phyloP scores from a whole-genome alignment of 2,329 filamentous ascomycete species.

The Ascochyta viciae-villosae region DNA sequence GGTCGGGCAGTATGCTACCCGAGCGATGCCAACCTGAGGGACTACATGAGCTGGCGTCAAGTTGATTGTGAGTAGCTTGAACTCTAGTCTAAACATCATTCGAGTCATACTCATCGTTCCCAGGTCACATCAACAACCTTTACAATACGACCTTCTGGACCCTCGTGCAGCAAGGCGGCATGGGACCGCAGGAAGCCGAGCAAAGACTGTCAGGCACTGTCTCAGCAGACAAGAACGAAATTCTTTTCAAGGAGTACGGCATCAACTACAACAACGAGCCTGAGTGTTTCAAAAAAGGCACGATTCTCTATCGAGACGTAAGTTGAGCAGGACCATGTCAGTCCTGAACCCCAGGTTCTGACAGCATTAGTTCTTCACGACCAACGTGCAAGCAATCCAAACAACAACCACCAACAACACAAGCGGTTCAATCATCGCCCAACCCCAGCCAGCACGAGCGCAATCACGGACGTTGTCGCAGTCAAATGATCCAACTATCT shows the following conservation, averaged over 20 bases:
- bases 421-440: slow-evolving; percentile 15
- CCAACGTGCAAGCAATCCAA: slow-evolving; percentile 19
- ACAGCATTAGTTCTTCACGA: slow-evolving; percentile 39
- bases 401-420: not conserved
- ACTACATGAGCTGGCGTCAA: slow-evolving; percentile 97
- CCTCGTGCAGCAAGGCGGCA: slow-evolving; percentile 77
- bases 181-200: slow-evolving; percentile 81
- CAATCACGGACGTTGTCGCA: not conserved
- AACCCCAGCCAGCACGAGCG: slow-evolving; percentile 11
- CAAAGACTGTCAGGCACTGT: slow-evolving; percentile 81
- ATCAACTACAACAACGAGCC: slow-evolving; percentile 99
- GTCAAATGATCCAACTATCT: not conserved
- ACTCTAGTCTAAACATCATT: not conserved
- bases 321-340: slow-evolving; percentile 34
- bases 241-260: slow-evolving; percentile 83
- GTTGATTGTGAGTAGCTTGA: slow-evolving; percentile 76
- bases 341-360: not conserved
- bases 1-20: slow-evolving; percentile 92
- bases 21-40: slow-evolving; percentile 78
- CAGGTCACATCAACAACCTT: slow-evolving; percentile 96
- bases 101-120: not conserved
- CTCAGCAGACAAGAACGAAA: slow-evolving; percentile 92
- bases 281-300: slow-evolving; percentile 92
- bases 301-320: slow-evolving; percentile 84
- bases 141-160: slow-evolving; percentile 98